Conservation (phyloP, 495 filamentous ascomycete genomes). For the Neurospora pannonica region DNA sequence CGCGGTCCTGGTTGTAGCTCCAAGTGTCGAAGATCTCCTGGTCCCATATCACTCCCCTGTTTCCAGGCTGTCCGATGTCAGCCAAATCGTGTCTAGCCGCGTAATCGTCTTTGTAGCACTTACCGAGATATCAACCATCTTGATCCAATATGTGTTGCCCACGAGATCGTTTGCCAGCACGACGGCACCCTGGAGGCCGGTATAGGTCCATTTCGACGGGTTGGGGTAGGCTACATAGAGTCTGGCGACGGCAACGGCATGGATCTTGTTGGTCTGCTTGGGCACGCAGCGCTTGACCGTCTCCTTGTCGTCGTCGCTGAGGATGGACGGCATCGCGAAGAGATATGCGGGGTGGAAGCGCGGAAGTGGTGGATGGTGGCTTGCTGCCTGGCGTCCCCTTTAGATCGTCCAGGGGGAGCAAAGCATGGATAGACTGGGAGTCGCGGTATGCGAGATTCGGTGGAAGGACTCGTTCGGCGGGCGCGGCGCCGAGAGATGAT, state of each 20-base stretch:
- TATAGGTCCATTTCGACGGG: conserved; percentile 81
- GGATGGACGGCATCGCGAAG: conserved; percentile 70
- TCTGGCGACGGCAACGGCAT: conserved; percentile 82
- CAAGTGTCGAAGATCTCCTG: conserved; percentile 95
- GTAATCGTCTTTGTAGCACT: conserved; percentile 22
- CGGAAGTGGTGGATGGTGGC: not conserved
- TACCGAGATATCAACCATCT: conserved; percentile 93
- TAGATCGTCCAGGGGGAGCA: not conserved
- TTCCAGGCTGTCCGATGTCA: conserved; percentile 49
- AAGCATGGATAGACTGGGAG: conserved; percentile 1
- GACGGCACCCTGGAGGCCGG: conserved; percentile 85
- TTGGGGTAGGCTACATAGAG: conserved; percentile 92
- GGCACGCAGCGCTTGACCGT: conserved; percentile 86
- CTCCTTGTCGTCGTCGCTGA: conserved; percentile 86
- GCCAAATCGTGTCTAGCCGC: not conserved
- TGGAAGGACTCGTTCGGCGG: not conserved
- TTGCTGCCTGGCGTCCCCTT: conserved; percentile 1
- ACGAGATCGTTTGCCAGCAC: conserved; percentile 91
- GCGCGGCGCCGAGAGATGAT: not conserved
- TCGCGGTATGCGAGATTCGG: not conserved
- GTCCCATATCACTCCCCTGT: conserved; percentile 92
- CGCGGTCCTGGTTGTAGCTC: conserved; percentile 88
- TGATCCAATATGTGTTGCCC: conserved; percentile 92
- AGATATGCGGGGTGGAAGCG: conserved; percentile 2
- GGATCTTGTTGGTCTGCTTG: conserved; percentile 89